Evolutionary conservation across 371 early-diverging fungal genomes (phyloP).

Genomic region (Zopfochytrium polystomum): DNA sequence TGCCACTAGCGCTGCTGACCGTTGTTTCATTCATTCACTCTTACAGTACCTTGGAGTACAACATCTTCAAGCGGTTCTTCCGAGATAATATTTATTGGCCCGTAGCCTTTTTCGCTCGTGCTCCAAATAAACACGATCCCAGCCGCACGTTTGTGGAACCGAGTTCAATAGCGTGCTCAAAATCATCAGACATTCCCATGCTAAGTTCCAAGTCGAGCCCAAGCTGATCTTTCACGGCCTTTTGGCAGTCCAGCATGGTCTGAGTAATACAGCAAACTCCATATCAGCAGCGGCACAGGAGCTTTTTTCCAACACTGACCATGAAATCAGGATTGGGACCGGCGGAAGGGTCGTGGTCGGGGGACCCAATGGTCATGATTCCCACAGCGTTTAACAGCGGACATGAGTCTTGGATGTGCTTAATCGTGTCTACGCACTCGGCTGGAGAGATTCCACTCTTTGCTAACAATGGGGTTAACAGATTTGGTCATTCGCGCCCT

Average conservation of each 20-base stretch:
- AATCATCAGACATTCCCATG: constrained; percentile 98
- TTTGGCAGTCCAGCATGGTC: constrained; percentile 3
- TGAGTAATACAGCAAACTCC: not conserved
- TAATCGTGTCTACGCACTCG: constrained; percentile 50
- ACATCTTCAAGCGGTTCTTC: too few relatives aligned
- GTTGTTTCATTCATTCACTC: too few relatives aligned
- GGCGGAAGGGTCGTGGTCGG: constrained; percentile 30
- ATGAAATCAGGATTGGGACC: constrained; percentile 80
- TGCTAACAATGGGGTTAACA: constrained; percentile 42
- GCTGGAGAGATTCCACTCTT: constrained; percentile 73
- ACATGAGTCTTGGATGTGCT: constrained; percentile 66
- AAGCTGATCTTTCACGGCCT: constrained; percentile 7
- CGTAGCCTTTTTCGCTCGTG: constrained; percentile 43
- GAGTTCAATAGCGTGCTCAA: constrained; percentile 70
- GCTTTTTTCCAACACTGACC: constrained; percentile 41
- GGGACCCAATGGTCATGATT: constrained; percentile 92
- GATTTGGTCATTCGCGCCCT: not conserved
- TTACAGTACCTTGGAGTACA: too few relatives aligned
- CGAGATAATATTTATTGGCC: too few relatives aligned
- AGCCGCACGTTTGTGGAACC: constrained; percentile 92
- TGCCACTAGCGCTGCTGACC: too few relatives aligned
- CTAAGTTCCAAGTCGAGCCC: constrained; percentile 66
- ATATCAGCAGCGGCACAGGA: not conserved
- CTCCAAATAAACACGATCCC: constrained; percentile 87
- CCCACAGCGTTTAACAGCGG: constrained; percentile 70